Evolutionary conservation across 768 basidiomycete genomes (phyloP).

Genomic region (Lactarius sanguifluus): DNA sequence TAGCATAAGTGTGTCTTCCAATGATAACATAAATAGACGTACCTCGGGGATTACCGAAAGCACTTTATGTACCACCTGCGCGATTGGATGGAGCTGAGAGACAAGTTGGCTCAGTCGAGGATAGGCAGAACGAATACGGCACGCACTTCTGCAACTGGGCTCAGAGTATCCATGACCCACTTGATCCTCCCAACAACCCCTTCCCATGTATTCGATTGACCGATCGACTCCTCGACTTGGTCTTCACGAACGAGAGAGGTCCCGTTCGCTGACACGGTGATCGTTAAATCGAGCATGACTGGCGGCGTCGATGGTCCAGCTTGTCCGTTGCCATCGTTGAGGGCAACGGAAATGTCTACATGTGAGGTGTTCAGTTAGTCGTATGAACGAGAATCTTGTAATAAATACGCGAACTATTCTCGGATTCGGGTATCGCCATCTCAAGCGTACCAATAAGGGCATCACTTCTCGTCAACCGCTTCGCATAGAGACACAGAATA

Average conservation of each 20-base stretch:
- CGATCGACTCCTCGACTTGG: background rate
- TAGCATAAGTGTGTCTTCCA: too few species aligned
- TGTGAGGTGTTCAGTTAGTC: too few species aligned
- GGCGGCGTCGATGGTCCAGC: too few species aligned
- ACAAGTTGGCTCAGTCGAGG: too few species aligned
- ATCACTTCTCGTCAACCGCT: background rate
- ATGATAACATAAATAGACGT: too few species aligned
- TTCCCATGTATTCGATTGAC: background rate
- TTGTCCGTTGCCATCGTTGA: too few species aligned
- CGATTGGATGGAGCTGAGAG: too few species aligned
- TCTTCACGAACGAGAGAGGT: background rate
- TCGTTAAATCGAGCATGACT: too few species aligned
- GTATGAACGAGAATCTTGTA: background rate
- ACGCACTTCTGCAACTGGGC: background rate
- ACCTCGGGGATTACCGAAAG: too few species aligned
- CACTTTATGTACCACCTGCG: too few species aligned
- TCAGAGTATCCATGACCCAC: background rate
- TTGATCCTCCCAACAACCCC: background rate
- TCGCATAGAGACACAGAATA: background rate
- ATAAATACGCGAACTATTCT: background rate
- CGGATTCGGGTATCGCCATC: background rate
- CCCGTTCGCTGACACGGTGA: background rate
- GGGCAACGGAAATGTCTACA: too few species aligned
- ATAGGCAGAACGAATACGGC: background rate
- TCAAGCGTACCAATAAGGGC: background rate